Evolutionary conservation across 2,329 filamentous ascomycete genomes (phyloP), one percentile per base, ranked within the genome.

Genomic region (Calonectria montana): DNA sequence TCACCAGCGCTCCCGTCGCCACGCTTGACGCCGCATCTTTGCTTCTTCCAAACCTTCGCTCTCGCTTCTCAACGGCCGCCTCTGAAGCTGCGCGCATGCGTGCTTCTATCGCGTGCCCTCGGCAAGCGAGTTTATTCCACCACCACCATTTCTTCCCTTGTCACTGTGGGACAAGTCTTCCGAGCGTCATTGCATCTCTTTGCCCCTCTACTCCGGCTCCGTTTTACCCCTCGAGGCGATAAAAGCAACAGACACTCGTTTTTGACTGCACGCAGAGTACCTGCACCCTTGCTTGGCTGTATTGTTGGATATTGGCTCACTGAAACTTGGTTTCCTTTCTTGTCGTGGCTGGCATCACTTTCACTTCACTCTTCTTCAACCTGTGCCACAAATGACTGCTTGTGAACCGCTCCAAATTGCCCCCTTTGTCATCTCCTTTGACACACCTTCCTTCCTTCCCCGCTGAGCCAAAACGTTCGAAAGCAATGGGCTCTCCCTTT

Each of bases 401-500:
- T 67, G 59, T 67, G 69, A 70, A 68, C 66, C 62, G 59, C 53
- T 55, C 45, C 67, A 62, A 65, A 45, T 67, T 43, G n/a, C 39
- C 47, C 69, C 63, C 66, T 66, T 57, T 72, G 61, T 47, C 69
- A 69, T 72, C 62, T 62, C 53, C 67, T 47, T 65, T 39, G 53
- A 50, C 50, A 21, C 45, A 41, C 47, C 50, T 67, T 64, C 55
- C 31, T 53, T 65, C 61, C 65, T 69, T 67, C 62, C 39, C 21
- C 67, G 41, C 63, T 43, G 71, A 71, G 57, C 39, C 67, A 63
- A 63, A 16, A 31, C 64, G 65, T 29, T 67, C 67, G 27, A 65
- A 23, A 63, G 41, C 57, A 29, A 82, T 78, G 78, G 74, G 71
- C n/a, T 68, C 69, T 31, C 59, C 76, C 4, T 88, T 90, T 74